Percentiles rank a stretch among this genome's conserved stretches.
Evolutionary conservation across 2,329 filamentous ascomycete genomes (phyloP).

Genomic region (Nannizziopsis arthrosporioides): DNA sequence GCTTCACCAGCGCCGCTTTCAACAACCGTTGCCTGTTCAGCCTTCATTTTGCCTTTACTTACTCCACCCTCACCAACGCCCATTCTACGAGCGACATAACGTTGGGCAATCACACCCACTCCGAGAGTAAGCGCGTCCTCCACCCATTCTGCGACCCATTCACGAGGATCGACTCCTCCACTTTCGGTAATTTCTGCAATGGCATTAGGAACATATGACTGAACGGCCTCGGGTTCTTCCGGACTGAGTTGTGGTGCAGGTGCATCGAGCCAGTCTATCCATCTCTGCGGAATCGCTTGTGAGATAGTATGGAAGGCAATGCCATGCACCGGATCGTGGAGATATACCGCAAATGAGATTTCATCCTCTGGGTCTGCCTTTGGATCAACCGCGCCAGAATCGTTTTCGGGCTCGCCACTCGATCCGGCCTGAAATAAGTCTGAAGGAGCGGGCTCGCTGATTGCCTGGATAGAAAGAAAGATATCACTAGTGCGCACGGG

Average conservation of each 20-base stretch:
- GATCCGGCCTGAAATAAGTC: conserved; percentile 55
- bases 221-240: conserved; percentile 30
- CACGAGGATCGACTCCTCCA: conserved; percentile 74
- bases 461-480: conserved; percentile 88
- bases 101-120: conserved; percentile 78
- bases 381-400: conserved; percentile 25
- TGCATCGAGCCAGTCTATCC: conserved; percentile 85
- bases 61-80: conserved; percentile 75
- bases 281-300: conserved; percentile 70
- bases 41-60: conserved; percentile 43
- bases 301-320: conserved; percentile 77
- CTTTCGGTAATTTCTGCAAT: conserved; percentile 70
- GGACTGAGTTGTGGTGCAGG: conserved; percentile 34
- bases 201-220: conserved; percentile 51
- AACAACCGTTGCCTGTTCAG: conserved; percentile 43
- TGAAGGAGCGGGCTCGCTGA: conserved; percentile 52
- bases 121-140: conserved; percentile 71
- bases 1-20: conserved; percentile 50
- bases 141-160: conserved; percentile 97
- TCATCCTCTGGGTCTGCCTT: conserved; percentile 42
- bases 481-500: conserved; percentile 87
- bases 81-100: conserved; percentile 91
- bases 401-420: conserved; percentile 22
- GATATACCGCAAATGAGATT: conserved; percentile 66
- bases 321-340: conserved; percentile 75